Evolutionary conservation across 148 eudicot species (phyloP).

Genomic region (Agrostemma githago): DNA sequence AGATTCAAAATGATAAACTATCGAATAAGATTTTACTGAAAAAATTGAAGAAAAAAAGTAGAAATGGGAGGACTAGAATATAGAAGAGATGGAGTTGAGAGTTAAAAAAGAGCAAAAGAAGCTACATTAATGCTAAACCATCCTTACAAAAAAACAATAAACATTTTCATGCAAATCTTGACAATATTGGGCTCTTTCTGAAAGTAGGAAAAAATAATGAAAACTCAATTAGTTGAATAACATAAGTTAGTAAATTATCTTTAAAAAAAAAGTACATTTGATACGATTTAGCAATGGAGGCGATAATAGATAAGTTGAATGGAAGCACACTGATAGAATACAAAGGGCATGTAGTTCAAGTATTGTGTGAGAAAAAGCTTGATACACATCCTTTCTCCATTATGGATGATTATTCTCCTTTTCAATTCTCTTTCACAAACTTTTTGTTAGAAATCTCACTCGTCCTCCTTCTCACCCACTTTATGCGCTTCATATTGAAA

Average conservation of each 20-base stretch:
- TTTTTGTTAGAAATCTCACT: conserved; percentile 41
- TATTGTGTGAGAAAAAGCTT: conserved; percentile 27
- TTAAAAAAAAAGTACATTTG: background rate
- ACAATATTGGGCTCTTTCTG: background rate
- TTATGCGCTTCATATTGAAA: conserved; percentile 50
- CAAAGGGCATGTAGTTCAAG: conserved; percentile 4
- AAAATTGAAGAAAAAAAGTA: background rate
- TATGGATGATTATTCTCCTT: conserved; percentile 34
- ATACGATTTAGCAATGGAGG: background rate
- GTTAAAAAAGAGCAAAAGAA: conserved; percentile 16
- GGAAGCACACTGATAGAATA: conserved; percentile 14
- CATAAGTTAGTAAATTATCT: no score
- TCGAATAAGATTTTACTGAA: background rate
- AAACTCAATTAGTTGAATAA: no score
- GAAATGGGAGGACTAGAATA: conserved; percentile 8
- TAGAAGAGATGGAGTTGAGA: background rate
- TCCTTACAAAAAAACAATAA: conserved; percentile 4
- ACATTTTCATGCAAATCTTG: no score
- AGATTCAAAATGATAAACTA: background rate
- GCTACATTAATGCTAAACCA: conserved; percentile 39
- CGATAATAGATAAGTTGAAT: conserved; percentile 13
- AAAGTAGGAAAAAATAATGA: background rate
- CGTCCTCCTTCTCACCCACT: conserved; percentile 38
- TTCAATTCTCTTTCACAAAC: conserved; percentile 48
- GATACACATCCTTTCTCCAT: conserved; percentile 38